Base-by-base conservation (phyloP, 2,329 filamentous ascomycete species). In the Fusarium chuoi region DNA sequence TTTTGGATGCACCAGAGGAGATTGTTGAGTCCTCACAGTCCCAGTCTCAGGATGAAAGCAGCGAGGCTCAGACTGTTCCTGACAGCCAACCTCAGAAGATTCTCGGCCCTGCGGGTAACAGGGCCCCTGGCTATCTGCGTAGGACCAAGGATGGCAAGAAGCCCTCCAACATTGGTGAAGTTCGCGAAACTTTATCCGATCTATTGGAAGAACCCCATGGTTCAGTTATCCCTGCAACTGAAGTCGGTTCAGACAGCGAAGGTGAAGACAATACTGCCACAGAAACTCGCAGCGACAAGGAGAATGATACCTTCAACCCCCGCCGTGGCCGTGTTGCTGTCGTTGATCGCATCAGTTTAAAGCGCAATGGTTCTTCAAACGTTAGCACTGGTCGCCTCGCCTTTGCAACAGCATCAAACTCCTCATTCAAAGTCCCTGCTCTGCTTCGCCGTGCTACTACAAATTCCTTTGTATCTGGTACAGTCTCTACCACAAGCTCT, bases 101-200 rank as follows among this genome's bases (percentile, higher is more conserved):
- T 20, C 84, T 84, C 51, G 82, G 59, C 77, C 82, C 62, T 77
- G 84, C 59, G 68, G 84, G 75, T 79, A 89, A 80, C 79, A 87
- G 89, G n/a, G 85, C 88, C 13, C 87, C 89, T 35, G 87, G 90
- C n/a, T 82, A 89, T 70, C 81, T 89, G 56, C 90, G 92, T 57
- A 90, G 92, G 48, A 91, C 89, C 30, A 88, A 87, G 64, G 85
- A 85, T 22, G 87, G 85, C 59, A 90, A 89, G 81, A 94, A 91
- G 77, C 94, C 95, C 0, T 87, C 92, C 10, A 93, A 91, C 24
- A 85, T 97, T 15, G 90, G 91, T 35, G 94, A 98, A 78, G 93
- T 98, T 71, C 91, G 94, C 64, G 90, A 96, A 80, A 94, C 93
- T 0, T 85, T 98, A 12, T 97, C 94, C 9, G 93, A 92, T 81